Conservation (phyloP, 2,329 filamentous ascomycete species). For the Aspergillus bombycis region DNA sequence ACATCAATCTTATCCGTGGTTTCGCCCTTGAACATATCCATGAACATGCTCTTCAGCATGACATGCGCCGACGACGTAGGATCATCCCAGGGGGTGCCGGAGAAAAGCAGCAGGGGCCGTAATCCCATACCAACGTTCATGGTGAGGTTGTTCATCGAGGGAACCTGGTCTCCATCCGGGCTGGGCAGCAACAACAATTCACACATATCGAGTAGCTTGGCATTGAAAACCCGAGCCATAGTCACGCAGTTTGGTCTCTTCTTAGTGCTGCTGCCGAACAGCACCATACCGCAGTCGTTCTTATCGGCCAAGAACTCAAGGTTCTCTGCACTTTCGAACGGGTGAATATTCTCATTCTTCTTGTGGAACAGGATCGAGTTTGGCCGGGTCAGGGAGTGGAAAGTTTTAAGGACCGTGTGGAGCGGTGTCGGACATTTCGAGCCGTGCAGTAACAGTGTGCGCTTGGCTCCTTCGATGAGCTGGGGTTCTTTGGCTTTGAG, state of each 20-base stretch:
- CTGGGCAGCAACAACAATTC: constrained; percentile 82
- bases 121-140: constrained; percentile 71
- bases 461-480: constrained; percentile 85
- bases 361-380: constrained; percentile 90
- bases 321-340: constrained; percentile 85
- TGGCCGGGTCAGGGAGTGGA: constrained; percentile 82
- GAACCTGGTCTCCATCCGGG: constrained; percentile 51
- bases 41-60: constrained; percentile 80
- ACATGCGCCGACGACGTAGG: constrained; percentile 78
- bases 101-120: constrained; percentile 89
- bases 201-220: constrained; percentile 92
- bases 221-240: constrained; percentile 77
- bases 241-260: constrained; percentile 94
- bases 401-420: constrained; percentile 81
- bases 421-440: constrained; percentile 81
- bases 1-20: constrained; percentile 84
- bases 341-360: constrained; percentile 87
- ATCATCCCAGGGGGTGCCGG: constrained; percentile 84
- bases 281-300: constrained; percentile 85
- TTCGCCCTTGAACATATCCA: constrained; percentile 90
- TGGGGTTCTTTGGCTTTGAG: constrained; percentile 93
- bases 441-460: constrained; percentile 84
- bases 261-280: constrained; percentile 85
- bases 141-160: constrained; percentile 59
- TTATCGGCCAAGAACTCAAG: constrained; percentile 96